phyloP scores from a whole-genome alignment of 305 asterid species.

The Solanum aculeatissimum region DNA sequence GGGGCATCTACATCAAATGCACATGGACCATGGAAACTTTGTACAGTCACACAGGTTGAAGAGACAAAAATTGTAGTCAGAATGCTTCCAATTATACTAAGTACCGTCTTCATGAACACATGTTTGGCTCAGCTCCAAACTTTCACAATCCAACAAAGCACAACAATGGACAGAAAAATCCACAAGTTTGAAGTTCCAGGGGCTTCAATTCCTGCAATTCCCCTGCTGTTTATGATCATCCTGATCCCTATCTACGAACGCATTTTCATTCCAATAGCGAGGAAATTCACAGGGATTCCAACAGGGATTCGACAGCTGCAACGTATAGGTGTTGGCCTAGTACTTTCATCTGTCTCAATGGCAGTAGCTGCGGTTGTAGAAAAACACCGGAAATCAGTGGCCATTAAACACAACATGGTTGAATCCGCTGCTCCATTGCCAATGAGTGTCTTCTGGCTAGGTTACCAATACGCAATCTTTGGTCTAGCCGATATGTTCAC shows the following conservation, averaged over 20 bases:
- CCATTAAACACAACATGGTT: constrained; percentile 29
- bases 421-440: constrained; percentile 39
- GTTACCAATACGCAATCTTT: constrained; percentile 38
- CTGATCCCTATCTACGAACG: constrained; percentile 50
- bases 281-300: constrained; percentile 47
- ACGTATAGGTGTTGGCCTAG: constrained; percentile 52
- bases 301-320: constrained; percentile 64
- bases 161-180: constrained; percentile 40
- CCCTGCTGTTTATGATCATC: constrained; percentile 36
- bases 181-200: constrained; percentile 46
- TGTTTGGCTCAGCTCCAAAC: constrained; percentile 76
- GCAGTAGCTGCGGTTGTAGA: constrained; percentile 42
- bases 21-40: constrained; percentile 35
- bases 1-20: constrained; percentile 1
- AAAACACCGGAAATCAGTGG: constrained; percentile 37
- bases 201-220: constrained; percentile 53
- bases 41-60: constrained; percentile 57
- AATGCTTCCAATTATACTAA: constrained; percentile 55
- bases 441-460: constrained; percentile 59
- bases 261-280: constrained; percentile 36
- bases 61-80: constrained; percentile 55
- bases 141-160: constrained; percentile 58
- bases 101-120: constrained; percentile 66
- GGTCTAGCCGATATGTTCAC: constrained; percentile 64
- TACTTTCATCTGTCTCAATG: constrained; percentile 50